phyloP scores from a whole-genome alignment of 2,329 filamentous ascomycete genomes.

The Arthrobotrys sphaeroides region DNA sequence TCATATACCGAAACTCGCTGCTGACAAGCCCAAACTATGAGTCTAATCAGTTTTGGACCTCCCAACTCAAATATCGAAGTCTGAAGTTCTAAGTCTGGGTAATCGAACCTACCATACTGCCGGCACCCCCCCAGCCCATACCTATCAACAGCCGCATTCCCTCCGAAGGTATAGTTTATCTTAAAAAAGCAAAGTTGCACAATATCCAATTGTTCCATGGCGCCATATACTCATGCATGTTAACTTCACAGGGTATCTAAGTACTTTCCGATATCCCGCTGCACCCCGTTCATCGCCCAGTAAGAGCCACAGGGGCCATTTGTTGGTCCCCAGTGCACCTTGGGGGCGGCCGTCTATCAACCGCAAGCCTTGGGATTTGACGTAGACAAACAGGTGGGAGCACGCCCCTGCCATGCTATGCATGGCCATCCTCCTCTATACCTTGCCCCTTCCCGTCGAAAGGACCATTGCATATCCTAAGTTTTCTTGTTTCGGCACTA shows the following conservation, averaged over 20 bases:
- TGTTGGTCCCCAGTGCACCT: constrained; percentile 9
- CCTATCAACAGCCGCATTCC: constrained; percentile 8
- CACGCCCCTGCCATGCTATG: constrained; percentile 12
- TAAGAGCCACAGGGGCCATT: constrained; percentile 29
- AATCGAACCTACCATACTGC: constrained; percentile 5
- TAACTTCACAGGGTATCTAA: constrained; percentile 36
- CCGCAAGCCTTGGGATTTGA: constrained; percentile 33
- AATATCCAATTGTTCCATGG: constrained; percentile 45
- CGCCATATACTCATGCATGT: constrained; percentile 51
- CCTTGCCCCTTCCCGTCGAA: constrained; percentile 30
- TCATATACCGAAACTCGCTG: constrained; percentile 48
- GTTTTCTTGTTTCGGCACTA: constrained; percentile 53
- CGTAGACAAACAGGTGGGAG: constrained; percentile 35
- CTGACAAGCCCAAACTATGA: constrained; percentile 48
- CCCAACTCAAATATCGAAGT: constrained; percentile 40
- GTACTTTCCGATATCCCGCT: constrained; percentile 37
- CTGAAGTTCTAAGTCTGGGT: constrained; percentile 22
- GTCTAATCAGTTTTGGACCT: constrained; percentile 25
- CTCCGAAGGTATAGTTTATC: constrained; percentile 25
- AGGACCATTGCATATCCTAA: constrained; percentile 32
- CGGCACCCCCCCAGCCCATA: background rate
- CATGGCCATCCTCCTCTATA: constrained; percentile 3
- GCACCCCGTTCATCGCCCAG: constrained; percentile 45
- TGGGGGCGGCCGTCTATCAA: constrained; percentile 31
- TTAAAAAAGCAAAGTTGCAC: constrained; percentile 52